These are phyloP conservation scores for Catunica adiposa DNA, from an alignment of 2,329 filamentous ascomycete genomes.

Conservation along the genomic window DNA sequence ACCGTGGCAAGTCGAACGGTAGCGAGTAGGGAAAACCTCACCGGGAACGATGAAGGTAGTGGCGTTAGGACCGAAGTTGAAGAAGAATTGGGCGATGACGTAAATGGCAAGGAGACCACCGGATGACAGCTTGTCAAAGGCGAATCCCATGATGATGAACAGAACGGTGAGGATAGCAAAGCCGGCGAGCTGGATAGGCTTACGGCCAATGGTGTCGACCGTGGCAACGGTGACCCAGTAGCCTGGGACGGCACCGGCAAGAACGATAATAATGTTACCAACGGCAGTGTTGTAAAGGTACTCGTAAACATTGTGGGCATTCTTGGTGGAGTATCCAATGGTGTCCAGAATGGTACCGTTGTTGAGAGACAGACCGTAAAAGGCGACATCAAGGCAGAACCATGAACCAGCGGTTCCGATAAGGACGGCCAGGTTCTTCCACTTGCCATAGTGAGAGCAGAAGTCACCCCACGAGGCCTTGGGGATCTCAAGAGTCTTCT, in stretches of 20 bases:
- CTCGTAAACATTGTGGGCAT: conserved; percentile 43
- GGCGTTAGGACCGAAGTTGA: conserved; percentile 42
- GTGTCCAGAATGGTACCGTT: conserved; percentile 54
- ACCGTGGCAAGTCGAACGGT: conserved; percentile 40
- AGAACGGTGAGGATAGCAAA: conserved; percentile 45
- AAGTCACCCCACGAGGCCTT: conserved; percentile 63
- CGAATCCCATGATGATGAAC: conserved; percentile 29
- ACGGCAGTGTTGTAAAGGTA: conserved; percentile 57
- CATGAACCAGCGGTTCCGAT: conserved; percentile 35
- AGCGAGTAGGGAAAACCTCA: conserved; percentile 40
- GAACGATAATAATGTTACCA: conserved; percentile 63
- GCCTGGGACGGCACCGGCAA: conserved; percentile 63
- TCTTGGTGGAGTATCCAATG: conserved; percentile 48
- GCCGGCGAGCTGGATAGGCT: conserved; percentile 55
- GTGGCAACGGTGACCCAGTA: conserved; percentile 68
- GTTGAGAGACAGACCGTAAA: conserved; percentile 57
- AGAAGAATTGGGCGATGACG: conserved; percentile 26
- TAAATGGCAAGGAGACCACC: conserved; percentile 39
- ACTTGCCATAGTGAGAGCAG: conserved; percentile 48
- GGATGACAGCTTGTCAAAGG: conserved; percentile 27
- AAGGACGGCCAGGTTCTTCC: conserved; percentile 55
- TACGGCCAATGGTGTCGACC: conserved; percentile 59
- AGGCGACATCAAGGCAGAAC: conserved; percentile 53
- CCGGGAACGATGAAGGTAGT: conserved; percentile 42
- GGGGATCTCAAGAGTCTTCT: conserved; percentile 41